phyloP scores from a whole-genome alignment of 208 protist genomes.

The Herpetomonas samuelpessoai region DNA sequence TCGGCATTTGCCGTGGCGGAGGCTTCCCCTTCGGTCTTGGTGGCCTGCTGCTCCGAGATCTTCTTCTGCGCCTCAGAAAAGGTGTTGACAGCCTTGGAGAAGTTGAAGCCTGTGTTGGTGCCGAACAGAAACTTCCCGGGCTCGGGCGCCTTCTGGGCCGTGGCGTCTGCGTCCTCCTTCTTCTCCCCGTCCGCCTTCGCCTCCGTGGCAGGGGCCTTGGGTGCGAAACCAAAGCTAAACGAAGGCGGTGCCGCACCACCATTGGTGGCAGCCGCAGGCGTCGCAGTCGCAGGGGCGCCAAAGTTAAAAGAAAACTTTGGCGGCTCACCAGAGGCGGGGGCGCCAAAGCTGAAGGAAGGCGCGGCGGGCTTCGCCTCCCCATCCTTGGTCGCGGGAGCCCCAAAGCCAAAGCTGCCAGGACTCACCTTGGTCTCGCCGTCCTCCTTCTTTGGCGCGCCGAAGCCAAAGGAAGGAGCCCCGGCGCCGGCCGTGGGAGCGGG shows the following conservation, averaged over 20 bases:
- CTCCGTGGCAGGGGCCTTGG: background rate
- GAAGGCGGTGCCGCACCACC: background rate
- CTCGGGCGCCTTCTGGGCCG: background rate
- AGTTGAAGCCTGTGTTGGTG: slow-evolving; percentile 46
- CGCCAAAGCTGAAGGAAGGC: background rate
- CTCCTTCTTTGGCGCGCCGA: slow-evolving; percentile 9
- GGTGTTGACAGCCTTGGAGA: slow-evolving; percentile 49
- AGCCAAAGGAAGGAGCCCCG: slow-evolving; percentile 19
- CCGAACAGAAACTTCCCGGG: slow-evolving; percentile 26
- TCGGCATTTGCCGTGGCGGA: background rate
- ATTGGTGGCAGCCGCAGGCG: background rate
- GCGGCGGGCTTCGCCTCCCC: background rate
- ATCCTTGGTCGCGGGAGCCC: background rate
- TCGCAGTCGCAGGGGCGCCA: background rate
- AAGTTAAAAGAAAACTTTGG: slow-evolving; percentile 18
- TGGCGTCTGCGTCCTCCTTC: slow-evolving; percentile 3
- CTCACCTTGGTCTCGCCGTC: background rate
- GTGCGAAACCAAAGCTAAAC: slow-evolving; percentile 13
- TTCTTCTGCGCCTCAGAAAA: slow-evolving; percentile 72
- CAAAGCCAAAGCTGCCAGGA: slow-evolving; percentile 10
- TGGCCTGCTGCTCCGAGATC: slow-evolving; percentile 34
- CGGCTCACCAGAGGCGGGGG: background rate
- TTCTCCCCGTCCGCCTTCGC: slow-evolving; percentile 1
- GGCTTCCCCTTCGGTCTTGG: slow-evolving; percentile 1
- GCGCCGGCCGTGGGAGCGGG: slow-evolving; percentile 5